Evolutionary conservation across 2,329 filamentous ascomycete genomes (phyloP), one percentile per base, ranked within the genome.

Genomic region (Aspergillus luchuensis): DNA sequence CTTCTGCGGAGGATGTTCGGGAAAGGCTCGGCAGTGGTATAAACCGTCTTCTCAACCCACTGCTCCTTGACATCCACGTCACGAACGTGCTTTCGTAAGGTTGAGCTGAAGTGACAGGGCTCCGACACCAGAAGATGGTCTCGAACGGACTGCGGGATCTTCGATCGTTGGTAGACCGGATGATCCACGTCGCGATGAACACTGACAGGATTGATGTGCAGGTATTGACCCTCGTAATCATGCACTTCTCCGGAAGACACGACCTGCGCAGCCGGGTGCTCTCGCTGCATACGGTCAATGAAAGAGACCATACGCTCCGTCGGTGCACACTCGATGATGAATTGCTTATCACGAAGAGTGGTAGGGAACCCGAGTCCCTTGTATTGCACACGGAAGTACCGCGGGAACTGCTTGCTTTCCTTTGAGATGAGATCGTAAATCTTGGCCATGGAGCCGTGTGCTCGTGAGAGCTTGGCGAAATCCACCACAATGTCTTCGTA

Each of bases 371-470:
- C 93, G 57, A 97, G 86, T 5, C 94, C 94, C 71, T 89, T 91
- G 80, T 95, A 98, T 11, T 89, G 84, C 28, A 98, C 93, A 65
- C 91, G 90, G 85, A 96, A 98, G 78, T 96, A 98, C 63, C 94
- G 90, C 10, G 91, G 89, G 61, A 89, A 87, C 17, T 89, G 79
- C 66, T 88, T 89, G 57, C 94, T 89, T 69, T 91, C 91, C 79
- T 91, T 94, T 10, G 90, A 85, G 63, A 97, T 90, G 13, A 85
- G 89, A 74, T 98, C 95, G 74, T 97, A 93, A 23, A 98, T 92
- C 54, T 89, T 91, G 19, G 93, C 94, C 79, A 97, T 97, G 6
- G 94, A 92, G 62, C 92, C 85, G 74, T 97, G 90, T 0, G 93
- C 90, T 63, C 93, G 86, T 0, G 95, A 93, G 23, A 99, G 84